phyloP scores from a whole-genome alignment of 495 filamentous ascomycete genomes.

The Penicillium psychrofluorescens region DNA sequence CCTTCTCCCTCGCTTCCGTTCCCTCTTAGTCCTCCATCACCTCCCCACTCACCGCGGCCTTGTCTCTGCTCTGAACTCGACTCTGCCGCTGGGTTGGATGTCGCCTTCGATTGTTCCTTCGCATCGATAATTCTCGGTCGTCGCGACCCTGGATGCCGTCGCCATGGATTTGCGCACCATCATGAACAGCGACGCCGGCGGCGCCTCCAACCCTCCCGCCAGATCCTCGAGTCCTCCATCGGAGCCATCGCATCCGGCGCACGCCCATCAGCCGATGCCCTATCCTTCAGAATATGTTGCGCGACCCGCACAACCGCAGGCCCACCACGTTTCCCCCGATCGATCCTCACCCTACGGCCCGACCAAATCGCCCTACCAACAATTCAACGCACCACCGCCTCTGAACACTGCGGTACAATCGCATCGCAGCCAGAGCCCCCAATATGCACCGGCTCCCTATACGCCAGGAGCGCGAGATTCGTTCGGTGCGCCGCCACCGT shows the following conservation, averaged over 20 bases:
- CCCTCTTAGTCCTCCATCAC: background rate
- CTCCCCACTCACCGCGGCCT: background rate
- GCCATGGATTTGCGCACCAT: constrained; percentile 50
- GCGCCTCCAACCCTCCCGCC: constrained; percentile 20
- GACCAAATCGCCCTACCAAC: constrained; percentile 40
- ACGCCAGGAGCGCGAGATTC: constrained; percentile 27
- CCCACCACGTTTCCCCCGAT: constrained; percentile 33
- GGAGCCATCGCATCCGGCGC: constrained; percentile 21
- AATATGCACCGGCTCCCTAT: constrained; percentile 26
- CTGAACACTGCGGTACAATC: constrained; percentile 25
- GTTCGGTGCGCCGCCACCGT: constrained; percentile 22
- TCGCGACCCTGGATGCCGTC: constrained; percentile 13
- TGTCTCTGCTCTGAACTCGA: background rate
- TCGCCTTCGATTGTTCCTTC: constrained; percentile 11
- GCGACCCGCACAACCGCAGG: constrained; percentile 34
- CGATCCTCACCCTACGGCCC: constrained; percentile 35
- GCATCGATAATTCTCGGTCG: constrained; percentile 12
- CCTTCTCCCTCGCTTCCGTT: constrained; percentile 9
- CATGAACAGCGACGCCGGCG: constrained; percentile 42
- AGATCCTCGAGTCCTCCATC: constrained; percentile 17
- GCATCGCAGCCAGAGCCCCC: constrained; percentile 31
- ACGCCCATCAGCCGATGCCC: constrained; percentile 15
- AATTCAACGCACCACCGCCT: constrained; percentile 25
- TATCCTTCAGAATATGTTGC: constrained; percentile 23
- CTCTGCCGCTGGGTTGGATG: constrained; percentile 10